Percentiles rank a stretch among this genome's conserved stretches.
Conservation (phyloP, 352 stramenopile species). For the Stephanocyclus meneghinianus region DNA sequence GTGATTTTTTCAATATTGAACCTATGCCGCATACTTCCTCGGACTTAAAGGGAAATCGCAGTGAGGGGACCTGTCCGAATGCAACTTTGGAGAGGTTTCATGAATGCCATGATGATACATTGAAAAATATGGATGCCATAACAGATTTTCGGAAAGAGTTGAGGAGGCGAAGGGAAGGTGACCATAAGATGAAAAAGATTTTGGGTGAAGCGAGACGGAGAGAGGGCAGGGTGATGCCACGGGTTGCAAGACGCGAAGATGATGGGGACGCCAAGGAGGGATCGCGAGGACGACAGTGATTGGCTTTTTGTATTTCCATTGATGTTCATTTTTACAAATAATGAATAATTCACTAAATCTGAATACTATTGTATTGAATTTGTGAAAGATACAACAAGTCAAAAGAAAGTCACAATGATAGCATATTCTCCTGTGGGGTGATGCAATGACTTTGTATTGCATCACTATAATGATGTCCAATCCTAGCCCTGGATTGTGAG, state of each 20-base stretch:
- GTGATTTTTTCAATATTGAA: slow-evolving; percentile 30
- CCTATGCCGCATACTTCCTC: slow-evolving; percentile 20
- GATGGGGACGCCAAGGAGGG: not conserved
- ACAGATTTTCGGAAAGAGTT: slow-evolving; percentile 18
- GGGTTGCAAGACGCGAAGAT: not conserved
- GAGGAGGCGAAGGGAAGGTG: slow-evolving; percentile 3
- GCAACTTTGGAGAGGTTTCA: slow-evolving; percentile 35
- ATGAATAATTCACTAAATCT: too few relatives aligned
- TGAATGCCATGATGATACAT: slow-evolving; percentile 31
- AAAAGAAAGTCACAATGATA: too few relatives aligned
- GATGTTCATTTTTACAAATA: not conserved
- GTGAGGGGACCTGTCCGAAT: slow-evolving; percentile 21
- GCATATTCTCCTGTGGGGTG: too few relatives aligned
- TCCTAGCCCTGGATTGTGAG: too few relatives aligned
- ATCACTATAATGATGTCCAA: too few relatives aligned
- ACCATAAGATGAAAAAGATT: slow-evolving; percentile 13
- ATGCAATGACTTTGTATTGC: too few relatives aligned
- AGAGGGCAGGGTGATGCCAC: not conserved
- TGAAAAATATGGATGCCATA: slow-evolving; percentile 30
- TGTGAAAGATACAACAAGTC: too few relatives aligned
- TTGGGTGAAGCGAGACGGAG: not conserved
- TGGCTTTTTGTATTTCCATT: not conserved
- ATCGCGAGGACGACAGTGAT: not conserved
- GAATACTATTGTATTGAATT: too few relatives aligned
- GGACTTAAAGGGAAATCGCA: slow-evolving; percentile 19